Evolutionary conservation across 495 filamentous ascomycete genomes (phyloP).

Genomic region (Tuber brumale): DNA sequence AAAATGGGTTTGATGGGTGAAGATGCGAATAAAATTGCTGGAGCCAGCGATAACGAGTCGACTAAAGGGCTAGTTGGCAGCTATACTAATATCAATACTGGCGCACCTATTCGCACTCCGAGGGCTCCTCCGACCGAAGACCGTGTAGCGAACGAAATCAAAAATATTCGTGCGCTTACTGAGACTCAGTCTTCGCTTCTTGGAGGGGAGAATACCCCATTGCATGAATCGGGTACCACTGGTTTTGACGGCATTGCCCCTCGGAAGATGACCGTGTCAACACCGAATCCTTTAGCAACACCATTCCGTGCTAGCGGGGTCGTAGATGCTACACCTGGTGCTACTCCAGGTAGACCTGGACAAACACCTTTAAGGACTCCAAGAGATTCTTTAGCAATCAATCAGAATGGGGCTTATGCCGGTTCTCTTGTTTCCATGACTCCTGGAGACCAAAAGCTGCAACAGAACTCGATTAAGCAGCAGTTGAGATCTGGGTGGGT

Average conservation of each 20-base stretch:
- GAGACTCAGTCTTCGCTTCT: constrained; percentile 93
- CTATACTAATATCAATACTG: constrained; percentile 71
- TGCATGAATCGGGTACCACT: constrained; percentile 73
- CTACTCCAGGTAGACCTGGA: constrained; percentile 79
- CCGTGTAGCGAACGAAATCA: constrained; percentile 90
- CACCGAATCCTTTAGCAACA: constrained; percentile 92
- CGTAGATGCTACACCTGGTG: constrained; percentile 67
- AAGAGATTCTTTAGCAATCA: constrained; percentile 80
- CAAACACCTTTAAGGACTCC: constrained; percentile 88
- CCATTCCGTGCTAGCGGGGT: constrained; percentile 69
- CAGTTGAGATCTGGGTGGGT: constrained; percentile 57
- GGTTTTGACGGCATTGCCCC: constrained; percentile 84
- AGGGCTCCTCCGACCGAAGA: constrained; percentile 87
- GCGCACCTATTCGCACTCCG: constrained; percentile 85
- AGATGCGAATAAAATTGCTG: constrained; percentile 67
- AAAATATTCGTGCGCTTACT: constrained; percentile 84
- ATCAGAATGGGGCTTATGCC: constrained; percentile 55
- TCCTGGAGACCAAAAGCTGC: constrained; percentile 66
- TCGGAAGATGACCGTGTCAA: constrained; percentile 69
- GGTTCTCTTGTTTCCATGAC: constrained; percentile 68
- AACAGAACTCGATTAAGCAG: constrained; percentile 63
- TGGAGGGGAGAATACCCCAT: constrained; percentile 86
- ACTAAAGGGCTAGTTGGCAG: constrained; percentile 80
- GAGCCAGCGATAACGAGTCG: constrained; percentile 73
- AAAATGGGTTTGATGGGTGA: constrained; percentile 97